These are phyloP conservation scores for Trametes elegans DNA, from an alignment of 768 basidiomycete genomes.

Conservation along the genomic window DNA sequence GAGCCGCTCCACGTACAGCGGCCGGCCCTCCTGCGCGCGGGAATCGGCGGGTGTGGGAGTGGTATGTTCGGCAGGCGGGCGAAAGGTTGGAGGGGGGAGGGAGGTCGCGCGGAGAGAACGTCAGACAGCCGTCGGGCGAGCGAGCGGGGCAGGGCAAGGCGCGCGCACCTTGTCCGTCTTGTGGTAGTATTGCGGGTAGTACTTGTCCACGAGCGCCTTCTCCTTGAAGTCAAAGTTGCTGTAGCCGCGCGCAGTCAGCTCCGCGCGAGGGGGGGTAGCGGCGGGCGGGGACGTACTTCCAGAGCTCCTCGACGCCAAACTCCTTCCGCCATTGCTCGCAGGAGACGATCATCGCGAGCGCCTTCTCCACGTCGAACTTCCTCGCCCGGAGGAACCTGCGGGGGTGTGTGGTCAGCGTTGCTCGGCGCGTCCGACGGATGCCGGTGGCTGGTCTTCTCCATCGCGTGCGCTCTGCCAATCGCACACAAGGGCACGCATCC, in stretches of 20 bases:
- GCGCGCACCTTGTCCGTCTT: conserved; percentile 84
- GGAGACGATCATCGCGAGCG: conserved; percentile 80
- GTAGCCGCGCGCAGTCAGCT: conserved; percentile 1
- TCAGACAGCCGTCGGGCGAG: too few species aligned
- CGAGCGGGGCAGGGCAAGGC: not conserved
- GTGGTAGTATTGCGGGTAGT: conserved; percentile 96
- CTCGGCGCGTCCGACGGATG: too few species aligned
- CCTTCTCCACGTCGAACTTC: conserved; percentile 81
- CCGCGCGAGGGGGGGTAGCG: not conserved
- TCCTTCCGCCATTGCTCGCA: conserved; percentile 90
- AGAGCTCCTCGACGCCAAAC: conserved; percentile 75
- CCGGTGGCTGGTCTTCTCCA: too few species aligned
- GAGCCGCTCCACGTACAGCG: conserved; percentile 91
- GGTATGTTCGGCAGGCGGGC: not conserved
- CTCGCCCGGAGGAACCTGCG: conserved; percentile 85
- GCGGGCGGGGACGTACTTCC: conserved; percentile 43
- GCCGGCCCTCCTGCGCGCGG: conserved; percentile 76
- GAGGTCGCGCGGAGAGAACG: too few species aligned
- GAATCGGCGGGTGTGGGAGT: not conserved
- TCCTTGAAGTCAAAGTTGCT: conserved; percentile 89
- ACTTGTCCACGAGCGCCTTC: conserved; percentile 79
- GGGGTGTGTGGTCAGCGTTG: too few species aligned
- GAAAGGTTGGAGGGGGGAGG: too few species aligned
- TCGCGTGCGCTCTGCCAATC: too few species aligned
- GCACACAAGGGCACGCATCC: too few species aligned